phyloP scores from a whole-genome alignment of 1,284 basidiomycete genomes.

The Rhodotorula sp. region DNA sequence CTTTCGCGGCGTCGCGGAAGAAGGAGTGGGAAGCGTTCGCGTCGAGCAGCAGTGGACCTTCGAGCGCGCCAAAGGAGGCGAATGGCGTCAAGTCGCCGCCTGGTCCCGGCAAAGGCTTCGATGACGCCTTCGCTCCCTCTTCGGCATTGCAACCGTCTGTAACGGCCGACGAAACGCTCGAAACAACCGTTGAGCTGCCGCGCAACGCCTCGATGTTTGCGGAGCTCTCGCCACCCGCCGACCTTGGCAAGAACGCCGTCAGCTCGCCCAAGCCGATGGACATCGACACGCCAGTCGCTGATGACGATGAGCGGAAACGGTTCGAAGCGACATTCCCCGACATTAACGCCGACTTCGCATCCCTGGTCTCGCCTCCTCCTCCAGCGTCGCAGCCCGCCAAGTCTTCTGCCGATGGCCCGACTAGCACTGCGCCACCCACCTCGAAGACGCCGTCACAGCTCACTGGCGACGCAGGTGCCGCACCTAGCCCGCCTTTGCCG shows the following conservation, averaged over 20 bases:
- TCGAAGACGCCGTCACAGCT: constrained; percentile 5
- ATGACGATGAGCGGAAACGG: constrained; percentile 16
- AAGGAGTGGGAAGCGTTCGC: background rate
- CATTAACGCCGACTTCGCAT: constrained; percentile 6
- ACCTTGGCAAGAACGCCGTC: too few relatives aligned
- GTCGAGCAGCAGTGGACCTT: background rate
- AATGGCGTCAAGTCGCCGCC: background rate
- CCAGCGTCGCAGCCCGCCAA: background rate
- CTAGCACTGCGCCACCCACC: background rate
- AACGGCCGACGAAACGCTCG: background rate
- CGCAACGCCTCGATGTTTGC: constrained; percentile 25
- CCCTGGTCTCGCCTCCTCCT: background rate
- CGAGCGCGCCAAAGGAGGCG: background rate
- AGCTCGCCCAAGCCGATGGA: background rate
- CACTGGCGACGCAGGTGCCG: constrained; percentile 11
- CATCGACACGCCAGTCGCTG: background rate
- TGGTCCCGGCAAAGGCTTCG: constrained; percentile 13
- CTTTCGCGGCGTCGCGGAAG: background rate
- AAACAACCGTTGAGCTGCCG: constrained; percentile 17
- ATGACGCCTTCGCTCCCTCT: constrained; percentile 18
- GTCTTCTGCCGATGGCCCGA: background rate
- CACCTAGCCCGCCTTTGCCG: constrained; percentile 23
- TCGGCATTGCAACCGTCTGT: background rate
- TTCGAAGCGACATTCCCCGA: constrained; percentile 35
- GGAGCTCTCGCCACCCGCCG: background rate